A percentile compares a stretch with the other conserved stretches of the same genome.
Evolutionary conservation across 139 green algal genomes (phyloP).

Genomic region (Tetraselmis striata): DNA sequence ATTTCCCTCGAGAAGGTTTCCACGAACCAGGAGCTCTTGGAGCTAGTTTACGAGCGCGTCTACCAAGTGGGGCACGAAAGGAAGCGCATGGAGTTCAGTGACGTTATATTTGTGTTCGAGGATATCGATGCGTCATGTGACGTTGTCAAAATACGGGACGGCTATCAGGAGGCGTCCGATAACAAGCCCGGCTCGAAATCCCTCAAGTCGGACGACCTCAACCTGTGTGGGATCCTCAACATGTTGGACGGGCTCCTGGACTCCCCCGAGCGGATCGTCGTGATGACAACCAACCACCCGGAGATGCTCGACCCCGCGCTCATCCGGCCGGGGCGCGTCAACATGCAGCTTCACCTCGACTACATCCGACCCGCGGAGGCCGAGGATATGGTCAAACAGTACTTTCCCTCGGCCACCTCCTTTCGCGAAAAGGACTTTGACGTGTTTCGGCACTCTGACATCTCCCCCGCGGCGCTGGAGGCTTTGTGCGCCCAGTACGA

Average conservation of each 20-base stretch:
- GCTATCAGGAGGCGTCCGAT: no score
- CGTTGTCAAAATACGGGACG: no score
- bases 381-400: slow-evolving; percentile 36
- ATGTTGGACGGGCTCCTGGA: slow-evolving; percentile 55
- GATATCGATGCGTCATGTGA: no score
- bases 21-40: slow-evolving; percentile 52
- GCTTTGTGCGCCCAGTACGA: slow-evolving; percentile 46
- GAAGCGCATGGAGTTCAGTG: no score
- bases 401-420: slow-evolving; percentile 22
- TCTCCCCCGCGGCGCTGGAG: slow-evolving; percentile 48
- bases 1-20: slow-evolving; percentile 44
- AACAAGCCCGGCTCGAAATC: no score
- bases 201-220: slow-evolving; percentile 45
- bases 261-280: slow-evolving; percentile 42
- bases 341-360: slow-evolving; percentile 24
- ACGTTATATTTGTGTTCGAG: no score
- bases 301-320: slow-evolving; percentile 52
- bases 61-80: not conserved
- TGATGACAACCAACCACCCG: slow-evolving; percentile 61
- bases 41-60: not conserved
- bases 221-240: slow-evolving; percentile 43
- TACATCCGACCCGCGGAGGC: slow-evolving; percentile 24
- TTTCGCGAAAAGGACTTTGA: slow-evolving; percentile 8
- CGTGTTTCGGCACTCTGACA: slow-evolving; percentile 19
- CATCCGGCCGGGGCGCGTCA: slow-evolving; percentile 33